Percentiles rank a stretch among this genome's conserved stretches.
phyloP scores from a whole-genome alignment of 192 early-diverging fungal genomes.

The Coemansia aciculifera region DNA sequence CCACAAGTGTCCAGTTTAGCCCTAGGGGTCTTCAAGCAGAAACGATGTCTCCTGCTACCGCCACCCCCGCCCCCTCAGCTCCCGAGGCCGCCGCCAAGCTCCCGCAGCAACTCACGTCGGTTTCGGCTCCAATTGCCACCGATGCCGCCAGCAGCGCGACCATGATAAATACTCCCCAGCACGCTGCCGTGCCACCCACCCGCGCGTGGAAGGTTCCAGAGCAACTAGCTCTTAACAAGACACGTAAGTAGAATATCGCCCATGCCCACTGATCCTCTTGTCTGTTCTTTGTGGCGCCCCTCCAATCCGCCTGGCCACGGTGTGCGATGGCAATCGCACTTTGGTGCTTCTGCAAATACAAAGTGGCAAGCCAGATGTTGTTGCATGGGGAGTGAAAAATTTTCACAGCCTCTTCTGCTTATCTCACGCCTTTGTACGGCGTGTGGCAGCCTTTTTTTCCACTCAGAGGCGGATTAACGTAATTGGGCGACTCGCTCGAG shows the following conservation, averaged over 20 bases:
- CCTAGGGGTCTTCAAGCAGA: constrained; percentile 5
- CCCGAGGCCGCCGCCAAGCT: not conserved
- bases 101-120: constrained; percentile 8
- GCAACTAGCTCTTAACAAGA: constrained; percentile 18
- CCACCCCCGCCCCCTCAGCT: constrained; percentile 16
- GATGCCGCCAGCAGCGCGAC: not conserved
- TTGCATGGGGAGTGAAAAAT: constrained; percentile 3
- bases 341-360: not conserved
- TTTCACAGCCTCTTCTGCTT: not conserved
- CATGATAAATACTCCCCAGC: constrained; percentile 11
- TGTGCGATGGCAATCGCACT: not conserved
- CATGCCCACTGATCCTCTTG: not conserved
- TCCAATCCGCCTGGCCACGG: not conserved
- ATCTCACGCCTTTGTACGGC: not conserved
- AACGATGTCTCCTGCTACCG: constrained; percentile 35
- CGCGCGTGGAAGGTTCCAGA: constrained; percentile 61
- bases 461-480: not conserved
- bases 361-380: not conserved
- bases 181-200: constrained; percentile 23
- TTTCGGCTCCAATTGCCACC: not conserved
- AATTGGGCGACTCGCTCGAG: not conserved
- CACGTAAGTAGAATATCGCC: constrained; percentile 30
- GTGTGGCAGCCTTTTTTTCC: not conserved
- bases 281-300: not conserved
- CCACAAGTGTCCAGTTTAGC: constrained; percentile 4